Evolutionary conservation across 345 rosid species (phyloP).

Genomic region (Eucalyptus rudis): DNA sequence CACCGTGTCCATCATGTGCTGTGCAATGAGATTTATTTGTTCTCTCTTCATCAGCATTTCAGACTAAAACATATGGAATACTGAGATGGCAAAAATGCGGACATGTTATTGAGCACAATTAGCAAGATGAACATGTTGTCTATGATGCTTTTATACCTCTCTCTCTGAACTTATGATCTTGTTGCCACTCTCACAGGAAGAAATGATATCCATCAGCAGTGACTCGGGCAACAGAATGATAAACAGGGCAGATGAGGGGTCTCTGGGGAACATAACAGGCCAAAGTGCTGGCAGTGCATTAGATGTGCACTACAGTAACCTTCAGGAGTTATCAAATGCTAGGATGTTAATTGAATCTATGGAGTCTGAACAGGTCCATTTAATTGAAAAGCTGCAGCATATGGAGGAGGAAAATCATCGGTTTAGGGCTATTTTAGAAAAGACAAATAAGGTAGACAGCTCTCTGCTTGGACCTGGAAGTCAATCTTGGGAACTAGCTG

Average conservation of each 20-base stretch:
- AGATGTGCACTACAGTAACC: slow-evolving; percentile 5
- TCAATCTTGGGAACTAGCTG: slow-evolving; percentile 4
- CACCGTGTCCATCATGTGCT: neutral
- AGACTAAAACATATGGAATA: neutral
- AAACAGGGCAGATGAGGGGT: slow-evolving; percentile 10
- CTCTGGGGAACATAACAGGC: slow-evolving; percentile 10
- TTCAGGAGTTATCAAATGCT: slow-evolving; percentile 24
- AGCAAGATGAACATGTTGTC: neutral
- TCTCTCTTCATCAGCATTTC: neutral
- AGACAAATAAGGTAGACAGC: slow-evolving; percentile 15
- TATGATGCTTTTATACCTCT: neutral
- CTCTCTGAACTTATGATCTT: neutral
- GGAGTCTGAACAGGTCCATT: slow-evolving; percentile 23
- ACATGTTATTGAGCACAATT: neutral
- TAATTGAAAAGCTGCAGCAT: slow-evolving; percentile 26
- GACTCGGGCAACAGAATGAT: slow-evolving; percentile 27
- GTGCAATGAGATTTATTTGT: neutral
- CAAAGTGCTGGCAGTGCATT: slow-evolving; percentile 6
- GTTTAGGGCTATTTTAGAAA: slow-evolving; percentile 20
- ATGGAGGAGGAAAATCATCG: slow-evolving; percentile 29
- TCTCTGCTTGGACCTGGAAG: slow-evolving; percentile 6
- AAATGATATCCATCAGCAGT: slow-evolving; percentile 23
- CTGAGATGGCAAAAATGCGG: neutral
- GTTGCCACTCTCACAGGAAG: slow-evolving; percentile 29
- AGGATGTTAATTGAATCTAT: slow-evolving; percentile 16